These are phyloP conservation scores for Fraxinus angustifolia DNA, from an alignment of 305 asterid species.

Conservation along the genomic window DNA sequence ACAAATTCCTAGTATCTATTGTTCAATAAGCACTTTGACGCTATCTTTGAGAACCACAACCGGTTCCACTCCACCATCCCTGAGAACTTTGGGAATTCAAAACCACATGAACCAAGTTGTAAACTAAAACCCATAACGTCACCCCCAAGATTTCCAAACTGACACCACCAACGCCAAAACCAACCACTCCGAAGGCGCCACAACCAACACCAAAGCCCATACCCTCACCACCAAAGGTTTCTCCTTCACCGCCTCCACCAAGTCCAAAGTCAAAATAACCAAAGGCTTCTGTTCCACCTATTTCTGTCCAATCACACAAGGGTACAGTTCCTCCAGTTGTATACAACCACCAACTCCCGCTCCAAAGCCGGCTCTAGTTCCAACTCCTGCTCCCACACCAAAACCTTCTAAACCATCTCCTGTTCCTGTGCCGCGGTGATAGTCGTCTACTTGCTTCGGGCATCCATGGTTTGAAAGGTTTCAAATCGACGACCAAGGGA, in stretches of 20 bases:
- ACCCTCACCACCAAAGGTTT: slow-evolving; percentile 11
- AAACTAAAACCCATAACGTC: slow-evolving; percentile 8
- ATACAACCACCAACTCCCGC: background rate
- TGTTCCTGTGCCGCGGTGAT: background rate
- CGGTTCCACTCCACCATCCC: slow-evolving; percentile 54
- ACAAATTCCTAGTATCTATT: slow-evolving; percentile 2
- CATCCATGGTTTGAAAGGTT: too few relatives aligned
- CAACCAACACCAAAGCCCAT: slow-evolving; percentile 1
- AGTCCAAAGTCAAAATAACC: slow-evolving; percentile 11
- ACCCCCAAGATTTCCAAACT: background rate
- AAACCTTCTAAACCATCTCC: slow-evolving; percentile 19
- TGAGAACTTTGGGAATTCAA: slow-evolving; percentile 58
- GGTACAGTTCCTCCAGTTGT: background rate
- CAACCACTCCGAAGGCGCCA: background rate
- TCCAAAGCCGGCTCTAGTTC: background rate
- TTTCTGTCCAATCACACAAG: slow-evolving; percentile 26
- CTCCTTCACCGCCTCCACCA: background rate
- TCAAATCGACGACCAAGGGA: too few relatives aligned
- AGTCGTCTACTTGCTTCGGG: too few relatives aligned
- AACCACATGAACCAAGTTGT: slow-evolving; percentile 15
- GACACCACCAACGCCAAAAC: background rate
- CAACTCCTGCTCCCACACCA: background rate
- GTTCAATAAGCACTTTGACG: slow-evolving; percentile 57
- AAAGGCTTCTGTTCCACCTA: background rate
- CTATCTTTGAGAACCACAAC: slow-evolving; percentile 59